Evolutionary conservation across 164 flowering plant species (phyloP), one percentile per base, ranked within the genome.

Genomic region (Chimonanthus salicifolius): DNA sequence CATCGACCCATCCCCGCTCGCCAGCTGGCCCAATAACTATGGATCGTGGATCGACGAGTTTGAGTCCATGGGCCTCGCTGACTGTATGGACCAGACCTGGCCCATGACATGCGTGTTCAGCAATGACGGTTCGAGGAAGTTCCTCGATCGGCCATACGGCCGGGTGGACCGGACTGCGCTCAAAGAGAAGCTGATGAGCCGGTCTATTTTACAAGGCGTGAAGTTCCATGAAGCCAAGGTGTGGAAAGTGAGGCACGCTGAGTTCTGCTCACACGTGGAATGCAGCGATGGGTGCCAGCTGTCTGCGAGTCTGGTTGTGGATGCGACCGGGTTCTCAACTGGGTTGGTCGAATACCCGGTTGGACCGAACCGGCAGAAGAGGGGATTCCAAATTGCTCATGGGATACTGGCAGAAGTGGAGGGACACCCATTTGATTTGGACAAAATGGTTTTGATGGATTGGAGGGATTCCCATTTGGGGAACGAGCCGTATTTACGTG

Each of bases 41-140:
- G 97, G 97, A 45, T 87, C 80, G 13, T 92, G 97, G 97, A 88
- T 89, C 21, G 97, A 92, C 76, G 97, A 92, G 78, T 85, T 92
- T 72, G 80, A 84, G 76, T 67, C 49, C 50, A 67, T 89, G 80
- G 89, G 82, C 8, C 86, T 92, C 21, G 83, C 73, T 11, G 84
- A 83, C 76, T 89, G 91, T 74, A 76, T 90, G 15, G 91, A 90
- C 73, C 81, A 83, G 45, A 84, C 81, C 2, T 92, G 97, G 97
- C 86, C 88, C 1, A 79, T 85, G 86, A 46, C 92, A 64, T 63
- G 71, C 50, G 84, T 92, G 33, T 73, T 69, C 73, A 74, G 88
- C 2, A 76, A 88, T 75, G 94, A 92, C 8, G n/a, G 65, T 16
- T 87, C 75, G 67, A 82, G 80, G 69, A 88, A 87, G 84, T 83